Evolutionary conservation across 176 grass and related monocot genomes (phyloP).

Genomic region (Oryza officinalis): DNA sequence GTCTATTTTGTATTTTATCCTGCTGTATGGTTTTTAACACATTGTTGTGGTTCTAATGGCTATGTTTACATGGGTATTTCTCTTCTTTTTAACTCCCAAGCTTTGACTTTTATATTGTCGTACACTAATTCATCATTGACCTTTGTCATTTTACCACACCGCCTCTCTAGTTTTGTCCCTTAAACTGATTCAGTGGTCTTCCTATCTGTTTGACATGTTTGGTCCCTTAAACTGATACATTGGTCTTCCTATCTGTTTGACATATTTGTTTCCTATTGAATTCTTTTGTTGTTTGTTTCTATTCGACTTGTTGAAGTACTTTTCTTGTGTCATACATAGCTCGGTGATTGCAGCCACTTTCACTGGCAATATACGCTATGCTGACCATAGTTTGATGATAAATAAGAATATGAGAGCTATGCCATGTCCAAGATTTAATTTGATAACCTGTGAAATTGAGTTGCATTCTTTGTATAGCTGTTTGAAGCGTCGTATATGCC

Average conservation of each 20-base stretch:
- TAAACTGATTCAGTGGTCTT: neutral
- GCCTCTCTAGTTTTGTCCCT: neutral
- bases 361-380: slow-evolving; percentile 52
- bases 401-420: slow-evolving; percentile 44
- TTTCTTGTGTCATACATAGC: neutral
- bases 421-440: neutral
- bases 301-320: too few relatives aligned
- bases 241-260: neutral
- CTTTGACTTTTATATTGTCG: neutral
- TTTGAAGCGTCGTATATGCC: neutral
- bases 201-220: too few relatives aligned
- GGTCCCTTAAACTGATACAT: neutral
- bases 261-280: neutral
- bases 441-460: neutral
- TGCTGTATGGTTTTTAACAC: neutral
- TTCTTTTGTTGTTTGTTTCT: neutral
- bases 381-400: slow-evolving; percentile 36
- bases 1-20: neutral
- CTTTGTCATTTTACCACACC: neutral
- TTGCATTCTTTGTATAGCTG: neutral
- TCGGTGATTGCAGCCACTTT: slow-evolving; percentile 45
- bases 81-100: neutral
- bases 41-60: neutral
- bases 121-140: neutral
- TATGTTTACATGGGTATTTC: neutral